Evolutionary conservation across 176 grass and related monocot genomes (phyloP).

Genomic region (maize (Zea mays)): DNA sequence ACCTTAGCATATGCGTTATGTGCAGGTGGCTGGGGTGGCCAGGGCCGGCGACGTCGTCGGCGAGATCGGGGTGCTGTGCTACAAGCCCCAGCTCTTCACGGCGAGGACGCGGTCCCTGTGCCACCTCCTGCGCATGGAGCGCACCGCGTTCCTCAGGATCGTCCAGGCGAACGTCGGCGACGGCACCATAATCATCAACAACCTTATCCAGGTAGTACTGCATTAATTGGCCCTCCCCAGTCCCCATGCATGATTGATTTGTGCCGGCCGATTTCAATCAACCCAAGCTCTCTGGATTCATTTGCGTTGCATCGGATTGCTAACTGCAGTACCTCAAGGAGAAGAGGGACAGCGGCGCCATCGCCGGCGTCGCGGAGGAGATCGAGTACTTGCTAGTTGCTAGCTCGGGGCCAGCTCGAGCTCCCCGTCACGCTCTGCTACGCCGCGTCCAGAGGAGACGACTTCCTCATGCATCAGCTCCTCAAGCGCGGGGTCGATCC

Average conservation of each 20-base stretch:
- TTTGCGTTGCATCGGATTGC: not conserved
- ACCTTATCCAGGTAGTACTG: constrained; percentile 47
- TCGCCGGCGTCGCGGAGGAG: constrained; percentile 49
- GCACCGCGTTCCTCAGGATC: constrained; percentile 50
- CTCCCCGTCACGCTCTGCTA: constrained; percentile 70
- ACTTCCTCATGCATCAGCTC: constrained; percentile 58
- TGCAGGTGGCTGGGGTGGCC: constrained; percentile 46
- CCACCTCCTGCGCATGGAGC: constrained; percentile 76
- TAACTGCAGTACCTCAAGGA: constrained; percentile 61
- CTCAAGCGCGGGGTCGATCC: constrained; percentile 60
- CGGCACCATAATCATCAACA: constrained; percentile 75
- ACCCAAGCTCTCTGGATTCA: no score
- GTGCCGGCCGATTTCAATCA: no score
- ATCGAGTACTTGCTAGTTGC: constrained; percentile 76
- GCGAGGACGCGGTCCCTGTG: constrained; percentile 63
- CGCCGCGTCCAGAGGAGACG: constrained; percentile 61
- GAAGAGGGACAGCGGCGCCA: constrained; percentile 37
- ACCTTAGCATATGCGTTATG: no score
- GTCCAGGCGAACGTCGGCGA: constrained; percentile 75
- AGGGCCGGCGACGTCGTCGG: constrained; percentile 63
- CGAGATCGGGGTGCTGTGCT: constrained; percentile 80
- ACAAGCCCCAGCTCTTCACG: constrained; percentile 79
- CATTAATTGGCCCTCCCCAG: no score
- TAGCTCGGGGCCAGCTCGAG: constrained; percentile 57
- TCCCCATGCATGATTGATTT: no score